Evolutionary conservation across 306 rosid genomes (phyloP).

Genomic region (Prunus mira): DNA sequence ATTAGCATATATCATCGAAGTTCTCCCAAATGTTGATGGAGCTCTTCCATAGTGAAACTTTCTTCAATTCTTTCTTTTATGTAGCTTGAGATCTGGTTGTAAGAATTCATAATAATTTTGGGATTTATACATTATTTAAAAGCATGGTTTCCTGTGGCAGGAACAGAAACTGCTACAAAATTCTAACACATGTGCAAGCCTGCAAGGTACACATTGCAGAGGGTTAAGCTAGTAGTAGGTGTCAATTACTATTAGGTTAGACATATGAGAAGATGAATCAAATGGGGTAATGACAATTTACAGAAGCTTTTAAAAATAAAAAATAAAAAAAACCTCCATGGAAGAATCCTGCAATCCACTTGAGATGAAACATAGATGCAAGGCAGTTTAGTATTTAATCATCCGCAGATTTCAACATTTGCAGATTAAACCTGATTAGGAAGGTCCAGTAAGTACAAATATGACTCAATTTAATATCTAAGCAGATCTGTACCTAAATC

Average conservation of each 20-base stretch:
- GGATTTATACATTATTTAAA: not conserved
- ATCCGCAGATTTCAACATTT: not conserved
- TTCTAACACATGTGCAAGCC: not conserved
- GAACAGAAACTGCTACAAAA: not conserved
- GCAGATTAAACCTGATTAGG: not conserved
- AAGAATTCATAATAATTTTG: not conserved
- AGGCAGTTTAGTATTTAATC: not conserved
- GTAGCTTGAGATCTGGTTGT: constrained; percentile 13
- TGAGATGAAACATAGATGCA: no score
- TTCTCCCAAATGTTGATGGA: constrained; percentile 14
- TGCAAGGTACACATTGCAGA: not conserved
- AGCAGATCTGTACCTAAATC: not conserved
- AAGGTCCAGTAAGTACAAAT: not conserved
- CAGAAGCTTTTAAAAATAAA: not conserved
- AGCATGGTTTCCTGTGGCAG: not conserved
- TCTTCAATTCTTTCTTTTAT: not conserved
- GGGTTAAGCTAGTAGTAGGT: not conserved
- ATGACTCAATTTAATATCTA: not conserved
- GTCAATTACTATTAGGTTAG: not conserved
- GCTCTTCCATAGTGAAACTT: constrained; percentile 11
- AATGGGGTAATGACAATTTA: not conserved
- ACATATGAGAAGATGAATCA: not conserved
- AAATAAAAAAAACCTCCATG: not conserved
- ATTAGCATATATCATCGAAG: not conserved
- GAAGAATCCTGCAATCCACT: no score